phyloP scores from a whole-genome alignment of 169 alveolate genomes.

The Babesia caballi region DNA sequence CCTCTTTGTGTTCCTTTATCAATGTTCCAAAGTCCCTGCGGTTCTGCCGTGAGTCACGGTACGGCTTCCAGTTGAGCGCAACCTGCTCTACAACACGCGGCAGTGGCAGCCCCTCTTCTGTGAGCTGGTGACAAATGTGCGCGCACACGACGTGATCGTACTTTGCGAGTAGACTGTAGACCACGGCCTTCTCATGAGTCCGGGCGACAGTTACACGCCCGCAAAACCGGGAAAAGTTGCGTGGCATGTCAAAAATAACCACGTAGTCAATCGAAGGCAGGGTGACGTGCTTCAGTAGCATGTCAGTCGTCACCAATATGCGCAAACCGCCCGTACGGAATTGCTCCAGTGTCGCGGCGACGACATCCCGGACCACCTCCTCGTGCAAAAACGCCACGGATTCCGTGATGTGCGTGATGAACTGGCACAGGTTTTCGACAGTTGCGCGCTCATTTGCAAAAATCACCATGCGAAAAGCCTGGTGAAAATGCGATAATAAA shows the following conservation, averaged over 20 bases:
- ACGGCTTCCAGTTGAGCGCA: conserved; percentile 23
- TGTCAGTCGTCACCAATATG: conserved; percentile 12
- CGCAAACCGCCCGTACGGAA: neutral
- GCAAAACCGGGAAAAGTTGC: neutral
- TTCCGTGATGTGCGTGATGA: neutral
- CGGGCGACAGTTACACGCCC: neutral
- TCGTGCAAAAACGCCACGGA: conserved; percentile 15
- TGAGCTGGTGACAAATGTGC: neutral
- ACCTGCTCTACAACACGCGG: neutral
- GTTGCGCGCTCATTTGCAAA: conserved; percentile 15
- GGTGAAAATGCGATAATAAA: conserved; percentile 26
- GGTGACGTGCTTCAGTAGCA: neutral
- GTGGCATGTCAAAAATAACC: conserved; percentile 31
- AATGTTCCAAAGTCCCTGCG: neutral
- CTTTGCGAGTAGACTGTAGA: neutral
- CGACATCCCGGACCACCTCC: neutral
- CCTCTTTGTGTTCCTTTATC: neutral
- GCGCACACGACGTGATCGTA: conserved; percentile 14
- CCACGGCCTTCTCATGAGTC: neutral
- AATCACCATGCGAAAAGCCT: conserved; percentile 19
- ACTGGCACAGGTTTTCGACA: neutral
- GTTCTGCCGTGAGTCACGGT: neutral
- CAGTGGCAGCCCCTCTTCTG: neutral
- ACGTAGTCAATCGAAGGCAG: conserved; percentile 8
- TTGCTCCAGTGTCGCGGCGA: neutral